phyloP scores from a whole-genome alignment of 768 basidiomycete species.

The Auricularia sp. region DNA sequence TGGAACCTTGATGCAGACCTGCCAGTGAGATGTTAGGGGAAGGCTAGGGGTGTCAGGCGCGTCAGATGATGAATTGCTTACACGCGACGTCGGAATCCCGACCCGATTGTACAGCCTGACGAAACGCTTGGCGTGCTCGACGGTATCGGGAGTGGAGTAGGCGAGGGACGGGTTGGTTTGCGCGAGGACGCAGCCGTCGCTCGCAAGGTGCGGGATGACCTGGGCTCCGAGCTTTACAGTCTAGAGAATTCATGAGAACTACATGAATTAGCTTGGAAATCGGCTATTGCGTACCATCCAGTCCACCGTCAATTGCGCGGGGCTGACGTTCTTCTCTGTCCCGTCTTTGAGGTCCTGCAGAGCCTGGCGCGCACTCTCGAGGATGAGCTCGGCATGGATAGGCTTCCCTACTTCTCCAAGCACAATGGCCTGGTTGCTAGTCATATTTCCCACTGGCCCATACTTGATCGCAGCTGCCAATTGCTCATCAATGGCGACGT shows the following conservation, averaged over 20 bases:
- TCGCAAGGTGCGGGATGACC: background rate
- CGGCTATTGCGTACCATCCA: conserved; percentile 7
- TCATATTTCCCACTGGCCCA: conserved; percentile 13
- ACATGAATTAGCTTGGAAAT: background rate
- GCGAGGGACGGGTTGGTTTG: conserved; percentile 10
- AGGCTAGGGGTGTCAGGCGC: too few species aligned
- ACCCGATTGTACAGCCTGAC: conserved; percentile 9
- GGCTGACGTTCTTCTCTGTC: conserved; percentile 1
- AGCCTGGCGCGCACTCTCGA: conserved; percentile 9
- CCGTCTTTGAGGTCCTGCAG: conserved; percentile 1
- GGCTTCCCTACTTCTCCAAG: conserved; percentile 10
- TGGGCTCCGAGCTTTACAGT: background rate
- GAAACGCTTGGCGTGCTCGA: conserved; percentile 13
- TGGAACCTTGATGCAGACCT: conserved; percentile 18
- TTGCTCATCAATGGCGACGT: too few species aligned
- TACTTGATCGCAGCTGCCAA: conserved; percentile 4
- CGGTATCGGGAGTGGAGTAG: conserved; percentile 8
- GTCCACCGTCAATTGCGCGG: conserved; percentile 13
- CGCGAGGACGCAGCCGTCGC: background rate
- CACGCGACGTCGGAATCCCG: conserved; percentile 9
- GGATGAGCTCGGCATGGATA: conserved; percentile 6
- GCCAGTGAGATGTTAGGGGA: background rate
- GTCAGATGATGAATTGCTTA: background rate
- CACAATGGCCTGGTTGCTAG: conserved; percentile 13
- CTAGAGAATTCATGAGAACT: background rate